Conservation (phyloP, 495 filamentous ascomycete genomes). For the Trichoderma parareesei region DNA sequence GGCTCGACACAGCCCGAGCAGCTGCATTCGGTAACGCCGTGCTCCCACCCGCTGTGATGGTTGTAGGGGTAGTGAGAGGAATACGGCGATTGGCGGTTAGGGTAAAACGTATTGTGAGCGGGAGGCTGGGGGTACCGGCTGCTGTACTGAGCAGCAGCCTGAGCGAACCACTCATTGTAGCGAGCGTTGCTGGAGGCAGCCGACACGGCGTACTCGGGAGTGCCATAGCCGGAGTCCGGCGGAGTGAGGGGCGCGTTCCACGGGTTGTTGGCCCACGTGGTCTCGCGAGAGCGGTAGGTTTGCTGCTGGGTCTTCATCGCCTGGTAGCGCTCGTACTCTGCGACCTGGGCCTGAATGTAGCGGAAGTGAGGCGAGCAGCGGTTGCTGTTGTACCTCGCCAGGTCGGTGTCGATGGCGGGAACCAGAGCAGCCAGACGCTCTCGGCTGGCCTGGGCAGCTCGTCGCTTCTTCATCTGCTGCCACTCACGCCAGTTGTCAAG, state of each 20-base stretch:
- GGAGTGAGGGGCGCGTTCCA: slow-evolving; percentile 35
- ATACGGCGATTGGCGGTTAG: slow-evolving; percentile 25
- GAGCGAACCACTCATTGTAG: slow-evolving; percentile 40
- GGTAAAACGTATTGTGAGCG: slow-evolving; percentile 43
- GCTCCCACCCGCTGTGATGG: slow-evolving; percentile 48
- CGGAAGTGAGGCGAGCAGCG: slow-evolving; percentile 32
- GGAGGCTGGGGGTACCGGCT: slow-evolving; percentile 31
- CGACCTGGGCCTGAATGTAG: slow-evolving; percentile 45
- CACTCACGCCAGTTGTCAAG: slow-evolving; percentile 76
- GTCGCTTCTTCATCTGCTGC: slow-evolving; percentile 52
- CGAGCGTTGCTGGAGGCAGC: slow-evolving; percentile 35
- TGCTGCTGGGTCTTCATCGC: slow-evolving; percentile 24
- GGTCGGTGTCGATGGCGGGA: slow-evolving; percentile 61
- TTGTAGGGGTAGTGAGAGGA: slow-evolving; percentile 42
- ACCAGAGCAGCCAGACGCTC: slow-evolving; percentile 49
- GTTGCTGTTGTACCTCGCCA: slow-evolving; percentile 29
- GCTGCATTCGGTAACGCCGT: slow-evolving; percentile 55
- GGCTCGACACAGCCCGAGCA: slow-evolving; percentile 56
- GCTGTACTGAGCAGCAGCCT: slow-evolving; percentile 18
- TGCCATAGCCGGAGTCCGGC: slow-evolving; percentile 44
- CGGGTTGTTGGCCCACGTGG: slow-evolving; percentile 27
- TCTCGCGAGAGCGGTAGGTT: slow-evolving; percentile 42
- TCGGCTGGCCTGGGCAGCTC: slow-evolving; percentile 39
- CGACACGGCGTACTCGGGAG: slow-evolving; percentile 38
- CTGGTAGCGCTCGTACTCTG: slow-evolving; percentile 40